Evolutionary conservation across 495 filamentous ascomycete species (phyloP), one percentile per base, ranked within the genome.

Genomic region (Trichoderma asperelloides): DNA sequence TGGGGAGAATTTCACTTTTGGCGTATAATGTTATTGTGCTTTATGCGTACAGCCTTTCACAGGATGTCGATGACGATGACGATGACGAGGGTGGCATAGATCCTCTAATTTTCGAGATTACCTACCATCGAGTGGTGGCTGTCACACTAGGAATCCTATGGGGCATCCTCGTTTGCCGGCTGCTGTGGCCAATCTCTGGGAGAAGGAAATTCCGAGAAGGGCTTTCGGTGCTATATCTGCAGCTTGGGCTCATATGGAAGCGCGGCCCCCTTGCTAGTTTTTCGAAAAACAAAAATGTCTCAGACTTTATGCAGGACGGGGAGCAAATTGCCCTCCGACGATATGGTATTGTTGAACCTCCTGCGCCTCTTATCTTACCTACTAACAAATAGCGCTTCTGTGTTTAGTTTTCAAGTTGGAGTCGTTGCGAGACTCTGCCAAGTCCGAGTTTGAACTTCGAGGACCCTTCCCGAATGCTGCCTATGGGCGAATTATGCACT

Each of bases 11-110:
- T 74, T 91, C 92, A 68, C 84, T 96, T 77, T 85, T 98, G 51
- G 96, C 94, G 8, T 98, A 97, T 81, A 98, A 98, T 73, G 86
- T 98, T n/a, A 94, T 91, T 7, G 92, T 91, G 16, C 84, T 98
- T 43, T 98, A 98, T 74, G 92, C 92, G 2, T 98, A 98, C 77
- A 93, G 90, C 25, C 83, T 97, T 7, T 87, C 90, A 0, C 87
- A 91, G 67, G 83, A 83, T 62, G 89, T 94, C 49, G 86, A 88
- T 27, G 91, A 93, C 68, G 87, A 93, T 68, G 85, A 88, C 27
- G 89, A 91, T 12, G 89, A 91, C 70, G 93, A 97, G 76, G 95
- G 92, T n/a, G 94, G 93, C 12, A 78, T 86, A 1, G 79, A 89
- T 62, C 95, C 95, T 0, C 82, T 92, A 25, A 96, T 98, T 65